A percentile compares a stretch with the other conserved stretches of the same genome.
Conservation (phyloP, 495 filamentous ascomycete species). For the Penicillium cinerascens region DNA sequence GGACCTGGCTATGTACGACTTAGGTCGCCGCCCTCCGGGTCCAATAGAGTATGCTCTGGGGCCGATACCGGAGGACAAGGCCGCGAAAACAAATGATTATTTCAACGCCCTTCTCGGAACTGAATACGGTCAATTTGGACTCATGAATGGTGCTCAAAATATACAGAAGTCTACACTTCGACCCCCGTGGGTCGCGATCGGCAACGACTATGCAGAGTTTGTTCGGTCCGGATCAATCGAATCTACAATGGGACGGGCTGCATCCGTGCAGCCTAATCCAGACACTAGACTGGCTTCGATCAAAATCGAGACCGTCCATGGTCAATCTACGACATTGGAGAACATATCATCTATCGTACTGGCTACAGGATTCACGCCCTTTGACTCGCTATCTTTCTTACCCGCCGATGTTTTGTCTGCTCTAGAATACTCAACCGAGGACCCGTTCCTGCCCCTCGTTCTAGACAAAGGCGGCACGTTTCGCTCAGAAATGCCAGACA, state of each 20-base stretch:
- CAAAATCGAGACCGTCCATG: constrained; percentile 31
- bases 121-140: constrained; percentile 49
- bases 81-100: constrained; percentile 48
- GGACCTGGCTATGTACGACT: constrained; percentile 74
- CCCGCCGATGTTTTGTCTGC: constrained; percentile 49
- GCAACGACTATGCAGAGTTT: constrained; percentile 68
- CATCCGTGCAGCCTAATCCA: constrained; percentile 17
- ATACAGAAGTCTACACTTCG: constrained; percentile 25
- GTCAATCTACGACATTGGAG: constrained; percentile 30
- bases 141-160: constrained; percentile 1
- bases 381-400: constrained; percentile 58
- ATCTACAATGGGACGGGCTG: constrained; percentile 31
- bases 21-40: constrained; percentile 53
- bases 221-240: constrained; percentile 62
- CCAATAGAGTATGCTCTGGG: constrained; percentile 58
- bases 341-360: constrained; percentile 65
- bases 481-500: constrained; percentile 54
- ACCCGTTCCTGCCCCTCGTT: constrained; percentile 62
- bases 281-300: constrained; percentile 24
- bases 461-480: constrained; percentile 64
- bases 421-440: constrained; percentile 51
- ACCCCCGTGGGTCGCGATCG: constrained; percentile 65
- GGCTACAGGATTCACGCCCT: constrained; percentile 72
- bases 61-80: constrained; percentile 52
- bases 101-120: constrained; percentile 56